Conservation (phyloP, 371 early-diverging fungal genomes). For the Syncephalastrum monosporum region DNA sequence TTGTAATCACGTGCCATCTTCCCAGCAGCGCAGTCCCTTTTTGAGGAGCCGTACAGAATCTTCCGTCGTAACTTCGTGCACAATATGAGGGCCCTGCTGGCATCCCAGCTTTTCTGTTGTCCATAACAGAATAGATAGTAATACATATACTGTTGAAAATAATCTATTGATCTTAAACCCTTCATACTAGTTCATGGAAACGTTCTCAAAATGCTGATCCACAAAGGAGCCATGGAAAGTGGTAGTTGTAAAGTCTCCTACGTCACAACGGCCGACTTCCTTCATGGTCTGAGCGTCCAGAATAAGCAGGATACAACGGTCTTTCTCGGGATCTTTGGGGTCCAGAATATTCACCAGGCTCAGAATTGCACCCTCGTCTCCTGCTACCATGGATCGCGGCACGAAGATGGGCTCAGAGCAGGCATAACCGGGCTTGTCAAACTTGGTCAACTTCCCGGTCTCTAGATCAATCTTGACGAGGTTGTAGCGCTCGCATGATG, state of each 20-base stretch:
- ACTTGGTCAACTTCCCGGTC: conserved; percentile 11
- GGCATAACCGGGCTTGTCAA: conserved; percentile 31
- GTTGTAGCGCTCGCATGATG: conserved; percentile 9
- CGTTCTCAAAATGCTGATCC: conserved; percentile 30
- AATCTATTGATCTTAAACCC: too few species aligned
- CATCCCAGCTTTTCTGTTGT: too few species aligned
- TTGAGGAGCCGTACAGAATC: too few species aligned
- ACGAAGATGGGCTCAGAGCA: conserved; percentile 71
- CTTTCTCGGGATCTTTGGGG: conserved; percentile 23
- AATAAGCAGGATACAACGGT: conserved; percentile 51
- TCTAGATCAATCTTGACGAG: conserved; percentile 49
- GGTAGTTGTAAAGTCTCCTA: conserved; percentile 46
- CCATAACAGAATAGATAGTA: too few species aligned
- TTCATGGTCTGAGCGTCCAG: conserved; percentile 53
- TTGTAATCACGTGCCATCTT: too few species aligned
- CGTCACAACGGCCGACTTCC: conserved; percentile 50
- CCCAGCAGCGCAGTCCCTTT: too few species aligned
- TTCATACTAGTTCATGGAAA: conserved; percentile 17
- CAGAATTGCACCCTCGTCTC: conserved; percentile 63
- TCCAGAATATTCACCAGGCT: conserved; percentile 40
- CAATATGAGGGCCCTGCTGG: too few species aligned
- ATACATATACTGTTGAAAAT: too few species aligned
- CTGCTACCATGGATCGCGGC: conserved; percentile 32
- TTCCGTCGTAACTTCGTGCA: too few species aligned
- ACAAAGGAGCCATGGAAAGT: conserved; percentile 59